Percentiles rank a stretch among this genome's conserved stretches.
phyloP scores from a whole-genome alignment of 176 grass and related monocot species.

The Aegilops umbellulata region DNA sequence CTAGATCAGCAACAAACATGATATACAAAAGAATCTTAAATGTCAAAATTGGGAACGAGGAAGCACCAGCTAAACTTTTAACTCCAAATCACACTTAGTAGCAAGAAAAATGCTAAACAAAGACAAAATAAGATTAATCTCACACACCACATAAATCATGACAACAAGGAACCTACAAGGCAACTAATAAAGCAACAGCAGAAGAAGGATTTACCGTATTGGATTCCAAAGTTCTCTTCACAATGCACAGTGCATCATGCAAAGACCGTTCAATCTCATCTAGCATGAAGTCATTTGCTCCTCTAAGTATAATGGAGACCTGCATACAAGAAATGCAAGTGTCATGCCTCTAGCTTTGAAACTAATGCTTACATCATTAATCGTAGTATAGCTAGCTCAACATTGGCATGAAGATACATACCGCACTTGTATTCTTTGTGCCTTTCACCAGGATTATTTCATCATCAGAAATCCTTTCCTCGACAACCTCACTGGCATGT shows the following conservation, averaged over 20 bases:
- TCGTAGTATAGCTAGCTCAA: neutral
- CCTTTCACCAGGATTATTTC: constrained; percentile 91
- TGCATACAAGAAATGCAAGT: constrained; percentile 20
- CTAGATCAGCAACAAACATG: neutral
- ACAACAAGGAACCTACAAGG: neutral
- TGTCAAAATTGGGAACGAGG: neutral
- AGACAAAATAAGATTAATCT: neutral
- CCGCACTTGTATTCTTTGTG: constrained; percentile 79
- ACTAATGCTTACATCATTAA: neutral
- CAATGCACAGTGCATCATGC: constrained; percentile 85
- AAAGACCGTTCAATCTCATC: constrained; percentile 90
- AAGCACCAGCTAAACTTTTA: neutral
- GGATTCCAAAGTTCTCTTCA: constrained; percentile 89
- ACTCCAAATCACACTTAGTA: neutral
- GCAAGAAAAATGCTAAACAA: neutral
- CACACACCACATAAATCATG: neutral
- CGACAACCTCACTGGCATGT: constrained; percentile 74
- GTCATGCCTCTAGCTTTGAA: neutral
- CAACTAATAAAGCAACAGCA: neutral
- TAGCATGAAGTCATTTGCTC: constrained; percentile 89
- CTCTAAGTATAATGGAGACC: constrained; percentile 94
- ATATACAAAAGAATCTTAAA: neutral
- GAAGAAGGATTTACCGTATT: constrained; percentile 54
- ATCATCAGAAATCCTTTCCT: constrained; percentile 85
- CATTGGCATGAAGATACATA: constrained; percentile 36